Evolutionary conservation across 805 yeast species (phyloP), one percentile per base, ranked within the genome.

Genomic region (Kluyveromyces wickerhamii): DNA sequence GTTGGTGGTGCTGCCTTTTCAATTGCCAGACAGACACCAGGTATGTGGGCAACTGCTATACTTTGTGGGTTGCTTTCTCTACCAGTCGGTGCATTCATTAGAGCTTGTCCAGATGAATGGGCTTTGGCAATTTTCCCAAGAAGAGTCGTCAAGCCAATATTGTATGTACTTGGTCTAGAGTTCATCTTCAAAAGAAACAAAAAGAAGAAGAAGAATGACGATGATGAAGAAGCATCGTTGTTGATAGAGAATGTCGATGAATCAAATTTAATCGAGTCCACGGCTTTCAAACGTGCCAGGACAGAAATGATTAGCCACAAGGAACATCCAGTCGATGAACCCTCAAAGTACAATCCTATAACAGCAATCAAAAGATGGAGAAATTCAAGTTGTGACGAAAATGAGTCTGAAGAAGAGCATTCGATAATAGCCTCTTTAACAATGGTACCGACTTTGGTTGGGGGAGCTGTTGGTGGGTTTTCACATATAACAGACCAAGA

Each of bases 1-100:
- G 89, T 85, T 43, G 99, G 99, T 36, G 98, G 99, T 37, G 83
- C 89, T 27, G 96, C 98, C 0, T 92, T 92, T 61, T 75, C 88
- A 6, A 70, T 88, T 44, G 74, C 74, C 2, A 70, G 79, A 42
- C 94, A 83, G 60, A 80, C 94, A 1, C 81, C 82, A 6, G 75
- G 75, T 1, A 77, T 79, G 82, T 94, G 98, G 98, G 92, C 73
- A 1, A 77, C 86, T 2, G 92, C 97, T 0, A 60, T 89, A 4
- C 51, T 82, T 18, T 75, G 94, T 62, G 97, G 97, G 20, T 54
- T 81, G 42, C 32, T 82, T 12, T 79, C 95, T 11, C 61, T 92
- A 26, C 96, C 97, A 0, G 70, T 75, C 29, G 97, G 96, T 37
- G 54, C 67, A 13, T 17, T 87, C 9, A 71, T 89, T 28, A 74